Evolutionary conservation across 2,329 filamentous ascomycete genomes (phyloP).

Genomic region (Pestalotiopsis fici): DNA sequence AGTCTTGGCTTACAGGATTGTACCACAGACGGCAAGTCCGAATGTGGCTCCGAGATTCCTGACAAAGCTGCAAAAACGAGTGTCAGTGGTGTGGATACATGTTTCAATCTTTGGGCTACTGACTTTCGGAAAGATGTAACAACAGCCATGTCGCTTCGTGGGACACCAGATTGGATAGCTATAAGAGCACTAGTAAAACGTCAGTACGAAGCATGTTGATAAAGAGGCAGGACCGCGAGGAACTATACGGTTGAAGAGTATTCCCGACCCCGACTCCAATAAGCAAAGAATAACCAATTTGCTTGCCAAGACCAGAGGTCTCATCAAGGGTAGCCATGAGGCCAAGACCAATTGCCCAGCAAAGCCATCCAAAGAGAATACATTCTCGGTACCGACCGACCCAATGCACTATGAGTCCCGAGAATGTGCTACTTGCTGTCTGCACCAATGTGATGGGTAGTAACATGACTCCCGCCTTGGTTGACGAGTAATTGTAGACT

Average conservation of each 20-base stretch:
- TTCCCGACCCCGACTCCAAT: too few species aligned
- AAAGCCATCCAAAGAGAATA: constrained; percentile 53
- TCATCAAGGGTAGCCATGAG: constrained; percentile 51
- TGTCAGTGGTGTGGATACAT: too few species aligned
- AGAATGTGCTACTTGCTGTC: constrained; percentile 47
- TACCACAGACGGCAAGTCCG: too few species aligned
- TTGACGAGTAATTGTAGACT: constrained; percentile 12
- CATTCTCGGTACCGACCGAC: constrained; percentile 53
- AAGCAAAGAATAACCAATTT: too few species aligned
- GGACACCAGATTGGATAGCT: constrained; percentile 57
- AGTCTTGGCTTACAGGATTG: too few species aligned
- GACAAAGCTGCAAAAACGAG: too few species aligned
- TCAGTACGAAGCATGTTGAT: too few species aligned
- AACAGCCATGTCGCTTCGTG: constrained; percentile 45
- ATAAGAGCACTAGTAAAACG: constrained; percentile 37
- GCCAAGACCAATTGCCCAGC: constrained; percentile 53
- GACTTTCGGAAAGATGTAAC: constrained; percentile 46
- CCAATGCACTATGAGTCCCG: constrained; percentile 54
- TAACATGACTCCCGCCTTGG: constrained; percentile 41
- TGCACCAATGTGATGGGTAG: constrained; percentile 44
- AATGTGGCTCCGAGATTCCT: too few species aligned
- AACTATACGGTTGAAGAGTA: too few species aligned
- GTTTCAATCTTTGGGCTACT: constrained; percentile 27
- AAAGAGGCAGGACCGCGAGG: too few species aligned
- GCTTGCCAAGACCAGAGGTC: too few species aligned